phyloP scores from a whole-genome alignment of 129 eudicot genomes.

The Escallonia rubra region DNA sequence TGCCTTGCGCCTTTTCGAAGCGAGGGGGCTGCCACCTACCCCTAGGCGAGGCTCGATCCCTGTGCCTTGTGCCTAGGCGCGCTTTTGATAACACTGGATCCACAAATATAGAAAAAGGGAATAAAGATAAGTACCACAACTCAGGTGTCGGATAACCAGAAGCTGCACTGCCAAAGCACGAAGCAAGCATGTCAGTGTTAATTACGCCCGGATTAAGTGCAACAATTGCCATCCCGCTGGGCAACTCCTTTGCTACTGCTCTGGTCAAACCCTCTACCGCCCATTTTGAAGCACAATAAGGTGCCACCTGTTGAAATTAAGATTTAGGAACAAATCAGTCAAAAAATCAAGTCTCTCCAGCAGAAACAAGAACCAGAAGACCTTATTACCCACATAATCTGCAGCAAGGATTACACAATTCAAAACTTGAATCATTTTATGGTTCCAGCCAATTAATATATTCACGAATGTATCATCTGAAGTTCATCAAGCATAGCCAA shows the following conservation, averaged over 20 bases:
- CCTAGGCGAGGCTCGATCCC: no score
- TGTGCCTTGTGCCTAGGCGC: no score
- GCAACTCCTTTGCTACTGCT: conserved; percentile 92
- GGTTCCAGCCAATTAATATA: background rate
- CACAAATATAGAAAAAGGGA: background rate
- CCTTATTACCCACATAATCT: background rate
- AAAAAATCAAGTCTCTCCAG: background rate
- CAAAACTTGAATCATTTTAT: background rate
- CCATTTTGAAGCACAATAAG: conserved; percentile 99
- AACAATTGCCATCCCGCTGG: conserved; percentile 76
- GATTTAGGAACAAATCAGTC: background rate
- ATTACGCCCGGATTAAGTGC: conserved; percentile 92
- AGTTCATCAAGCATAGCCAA: background rate
- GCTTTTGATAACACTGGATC: no score
- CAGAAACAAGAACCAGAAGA: background rate
- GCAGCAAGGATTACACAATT: background rate
- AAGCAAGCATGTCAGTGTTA: conserved; percentile 90
- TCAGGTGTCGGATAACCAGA: conserved; percentile 75
- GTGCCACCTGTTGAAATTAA: conserved; percentile 61
- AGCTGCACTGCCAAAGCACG: conserved; percentile 88
- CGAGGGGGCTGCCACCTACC: no score
- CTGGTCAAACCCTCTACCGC: conserved; percentile 86
- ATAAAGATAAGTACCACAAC: conserved; percentile 50
- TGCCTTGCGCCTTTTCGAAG: no score
- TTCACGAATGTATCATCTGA: no score